Percentiles rank a stretch among this genome's conserved stretches.
Conservation (phyloP, 2,329 filamentous ascomycete species). For the Capronia coronata region DNA sequence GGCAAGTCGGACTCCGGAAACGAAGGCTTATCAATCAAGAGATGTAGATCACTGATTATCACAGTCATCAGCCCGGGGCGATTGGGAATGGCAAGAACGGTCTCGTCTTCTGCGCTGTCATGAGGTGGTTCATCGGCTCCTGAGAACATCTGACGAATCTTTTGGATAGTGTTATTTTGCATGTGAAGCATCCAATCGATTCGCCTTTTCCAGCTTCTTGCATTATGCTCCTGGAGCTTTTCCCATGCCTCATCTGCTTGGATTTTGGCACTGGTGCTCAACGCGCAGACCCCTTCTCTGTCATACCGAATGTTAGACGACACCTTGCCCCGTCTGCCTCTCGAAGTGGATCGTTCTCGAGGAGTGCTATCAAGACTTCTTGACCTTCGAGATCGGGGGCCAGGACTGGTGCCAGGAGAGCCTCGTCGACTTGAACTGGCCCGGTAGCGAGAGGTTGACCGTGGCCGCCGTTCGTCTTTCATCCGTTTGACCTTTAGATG, state of each 20-base stretch:
- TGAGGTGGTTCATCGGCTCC: constrained; percentile 74
- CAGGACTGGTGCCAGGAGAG: constrained; percentile 31
- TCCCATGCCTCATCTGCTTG: constrained; percentile 69
- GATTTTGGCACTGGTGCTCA: constrained; percentile 67
- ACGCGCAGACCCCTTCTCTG: constrained; percentile 64
- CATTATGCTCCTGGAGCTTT: constrained; percentile 71
- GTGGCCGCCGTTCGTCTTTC: constrained; percentile 56
- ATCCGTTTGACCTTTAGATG: constrained; percentile 79
- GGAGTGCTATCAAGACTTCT: constrained; percentile 50
- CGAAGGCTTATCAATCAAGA: constrained; percentile 84
- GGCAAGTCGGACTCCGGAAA: constrained; percentile 78
- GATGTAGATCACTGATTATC: constrained; percentile 74
- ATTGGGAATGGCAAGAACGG: constrained; percentile 75
- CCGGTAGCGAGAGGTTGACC: constrained; percentile 47
- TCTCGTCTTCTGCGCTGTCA: constrained; percentile 74
- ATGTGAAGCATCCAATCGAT: constrained; percentile 70
- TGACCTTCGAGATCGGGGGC: constrained; percentile 33
- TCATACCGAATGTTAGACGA: constrained; percentile 57
- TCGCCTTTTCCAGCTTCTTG: constrained; percentile 83
- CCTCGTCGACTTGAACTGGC: constrained; percentile 47
- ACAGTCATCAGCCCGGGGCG: constrained; percentile 77
- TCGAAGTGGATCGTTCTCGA: constrained; percentile 31
- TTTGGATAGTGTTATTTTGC: constrained; percentile 67
- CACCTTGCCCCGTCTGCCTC: constrained; percentile 33
- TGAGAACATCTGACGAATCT: constrained; percentile 73